Conservation (phyloP, 805 yeast species). For the Sugiyamaella floridensis region DNA sequence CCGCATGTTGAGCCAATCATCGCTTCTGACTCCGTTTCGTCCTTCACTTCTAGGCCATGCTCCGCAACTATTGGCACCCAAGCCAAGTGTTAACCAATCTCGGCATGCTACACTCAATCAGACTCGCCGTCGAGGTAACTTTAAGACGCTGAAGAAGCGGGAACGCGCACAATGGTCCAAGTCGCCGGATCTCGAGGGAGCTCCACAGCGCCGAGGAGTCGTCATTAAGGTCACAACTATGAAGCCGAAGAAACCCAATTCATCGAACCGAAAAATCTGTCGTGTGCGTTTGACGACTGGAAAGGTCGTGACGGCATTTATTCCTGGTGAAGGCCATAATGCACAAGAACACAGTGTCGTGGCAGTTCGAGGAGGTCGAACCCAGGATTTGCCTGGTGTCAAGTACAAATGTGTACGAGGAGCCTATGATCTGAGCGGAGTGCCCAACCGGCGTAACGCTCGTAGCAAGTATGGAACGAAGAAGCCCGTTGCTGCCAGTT, state of each 20-base stretch:
- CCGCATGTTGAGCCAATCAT: neutral
- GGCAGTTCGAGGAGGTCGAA: conserved; percentile 95
- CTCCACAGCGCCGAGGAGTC: conserved; percentile 90
- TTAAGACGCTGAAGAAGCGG: conserved; percentile 28
- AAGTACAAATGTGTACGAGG: conserved; percentile 93
- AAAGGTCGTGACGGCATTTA: conserved; percentile 80
- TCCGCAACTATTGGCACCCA: neutral
- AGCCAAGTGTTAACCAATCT: neutral
- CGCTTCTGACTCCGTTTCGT: neutral
- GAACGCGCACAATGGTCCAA: conserved; percentile 25
- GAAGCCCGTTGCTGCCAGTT: conserved; percentile 31
- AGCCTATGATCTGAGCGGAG: conserved; percentile 86
- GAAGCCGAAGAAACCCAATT: conserved; percentile 97
- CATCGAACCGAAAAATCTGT: conserved; percentile 95
- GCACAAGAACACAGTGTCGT: conserved; percentile 97
- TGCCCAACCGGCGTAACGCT: conserved; percentile 82
- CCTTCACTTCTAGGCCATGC: neutral
- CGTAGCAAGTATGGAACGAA: conserved; percentile 93
- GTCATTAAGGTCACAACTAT: conserved; percentile 88
- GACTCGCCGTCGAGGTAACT: conserved; percentile 28
- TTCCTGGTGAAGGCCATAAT: conserved; percentile 98
- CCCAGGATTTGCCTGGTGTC: conserved; percentile 97
- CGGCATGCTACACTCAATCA: conserved; percentile 28
- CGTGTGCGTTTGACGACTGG: conserved; percentile 92
- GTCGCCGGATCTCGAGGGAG: conserved; percentile 75